Evolutionary conservation across 352 stramenopile species (phyloP).

Genomic region (Phytophthora capsici): DNA sequence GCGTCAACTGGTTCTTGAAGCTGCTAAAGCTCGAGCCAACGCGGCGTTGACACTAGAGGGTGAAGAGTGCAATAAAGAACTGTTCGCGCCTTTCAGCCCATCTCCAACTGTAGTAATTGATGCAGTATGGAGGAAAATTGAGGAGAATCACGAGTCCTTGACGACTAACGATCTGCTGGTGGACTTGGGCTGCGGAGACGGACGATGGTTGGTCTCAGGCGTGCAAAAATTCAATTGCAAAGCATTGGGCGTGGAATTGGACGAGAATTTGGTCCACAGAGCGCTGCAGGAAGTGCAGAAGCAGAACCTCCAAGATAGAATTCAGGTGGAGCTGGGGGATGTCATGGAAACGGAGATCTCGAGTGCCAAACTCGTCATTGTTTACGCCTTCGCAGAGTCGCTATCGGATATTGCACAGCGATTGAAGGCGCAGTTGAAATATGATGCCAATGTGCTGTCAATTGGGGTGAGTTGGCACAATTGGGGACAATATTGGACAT

Average conservation of each 20-base stretch:
- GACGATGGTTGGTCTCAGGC: conserved; percentile 75
- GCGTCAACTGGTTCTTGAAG: conserved; percentile 68
- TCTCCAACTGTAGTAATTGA: conserved; percentile 63
- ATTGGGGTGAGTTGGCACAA: conserved; percentile 59
- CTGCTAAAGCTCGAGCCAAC: conserved; percentile 54
- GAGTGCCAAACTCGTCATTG: conserved; percentile 69
- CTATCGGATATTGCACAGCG: conserved; percentile 63
- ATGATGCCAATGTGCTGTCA: conserved; percentile 63
- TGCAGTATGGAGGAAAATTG: conserved; percentile 67
- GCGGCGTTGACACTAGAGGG: conserved; percentile 52
- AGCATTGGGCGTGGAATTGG: conserved; percentile 77
- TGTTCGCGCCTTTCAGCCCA: conserved; percentile 84
- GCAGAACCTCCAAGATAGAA: conserved; percentile 39
- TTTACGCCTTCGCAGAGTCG: conserved; percentile 88
- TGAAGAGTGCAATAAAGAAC: conserved; percentile 17
- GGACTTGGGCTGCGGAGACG: conserved; percentile 85
- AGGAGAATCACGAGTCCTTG: conserved; percentile 23
- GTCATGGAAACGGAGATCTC: conserved; percentile 65
- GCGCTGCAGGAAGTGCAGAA: conserved; percentile 35
- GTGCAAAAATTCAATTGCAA: conserved; percentile 63
- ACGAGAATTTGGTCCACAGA: conserved; percentile 52
- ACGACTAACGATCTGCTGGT: conserved; percentile 63
- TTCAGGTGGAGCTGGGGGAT: conserved; percentile 61
- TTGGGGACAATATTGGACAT: background rate
- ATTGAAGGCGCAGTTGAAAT: conserved; percentile 47